A percentile compares a stretch with the other conserved stretches of the same genome.
Conservation (phyloP, 495 filamentous ascomycete genomes). For the Penicillium cinerascens region DNA sequence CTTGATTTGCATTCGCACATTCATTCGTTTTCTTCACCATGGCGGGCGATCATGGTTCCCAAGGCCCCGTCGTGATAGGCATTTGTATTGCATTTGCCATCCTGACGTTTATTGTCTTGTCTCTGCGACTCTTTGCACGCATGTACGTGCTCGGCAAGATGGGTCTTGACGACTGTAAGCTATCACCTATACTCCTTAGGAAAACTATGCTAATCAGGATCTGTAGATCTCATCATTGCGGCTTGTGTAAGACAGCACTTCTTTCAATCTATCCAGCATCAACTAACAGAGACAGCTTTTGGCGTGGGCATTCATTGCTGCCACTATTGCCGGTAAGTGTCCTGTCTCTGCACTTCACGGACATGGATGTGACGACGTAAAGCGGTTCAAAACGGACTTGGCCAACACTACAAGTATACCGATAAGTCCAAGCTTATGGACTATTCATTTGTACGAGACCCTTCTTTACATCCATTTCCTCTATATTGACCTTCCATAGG, state of each 20-base stretch:
- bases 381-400: constrained; percentile 37
- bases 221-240: constrained; percentile 31
- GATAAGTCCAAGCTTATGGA: constrained; percentile 18
- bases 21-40: constrained; percentile 12
- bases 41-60: constrained; percentile 22
- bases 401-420: constrained; percentile 24
- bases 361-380: constrained; percentile 2
- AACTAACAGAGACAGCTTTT: constrained; percentile 25
- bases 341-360: background rate
- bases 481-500: constrained; percentile 14
- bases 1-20: background rate
- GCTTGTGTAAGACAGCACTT: constrained; percentile 30
- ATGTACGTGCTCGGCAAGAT: constrained; percentile 32
- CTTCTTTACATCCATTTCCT: background rate
- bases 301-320: constrained; percentile 37
- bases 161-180: constrained; percentile 39
- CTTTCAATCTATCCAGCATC: background rate
- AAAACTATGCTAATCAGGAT: background rate
- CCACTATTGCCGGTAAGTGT: constrained; percentile 31
- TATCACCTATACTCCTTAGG: background rate
- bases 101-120: constrained; percentile 33
- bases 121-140: constrained; percentile 34
- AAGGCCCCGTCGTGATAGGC: constrained; percentile 29
- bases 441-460: constrained; percentile 30
- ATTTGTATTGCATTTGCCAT: constrained; percentile 34